Conservation (phyloP, 495 filamentous ascomycete genomes). For the Penicillium herquei region DNA sequence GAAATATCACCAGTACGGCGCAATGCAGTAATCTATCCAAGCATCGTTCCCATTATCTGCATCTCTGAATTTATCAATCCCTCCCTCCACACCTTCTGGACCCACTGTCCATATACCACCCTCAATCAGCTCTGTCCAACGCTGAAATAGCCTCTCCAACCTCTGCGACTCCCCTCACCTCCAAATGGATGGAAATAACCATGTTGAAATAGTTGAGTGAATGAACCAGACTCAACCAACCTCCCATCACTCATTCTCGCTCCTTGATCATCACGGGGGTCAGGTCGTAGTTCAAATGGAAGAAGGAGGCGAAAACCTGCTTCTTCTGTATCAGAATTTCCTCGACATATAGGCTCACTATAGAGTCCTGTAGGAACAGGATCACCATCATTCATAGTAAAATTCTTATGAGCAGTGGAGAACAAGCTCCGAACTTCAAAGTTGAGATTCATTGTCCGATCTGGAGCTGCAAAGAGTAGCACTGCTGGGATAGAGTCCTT, state of each 20-base stretch:
- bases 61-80: conserved; percentile 39
- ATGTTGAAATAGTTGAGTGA: conserved; percentile 38
- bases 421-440: conserved; percentile 7
- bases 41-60: conserved; percentile 24
- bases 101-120: conserved; percentile 41
- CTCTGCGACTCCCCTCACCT: conserved; percentile 31
- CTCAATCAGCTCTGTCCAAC: conserved; percentile 38
- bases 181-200: conserved; percentile 35
- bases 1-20: conserved; percentile 25
- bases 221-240: conserved; percentile 14
- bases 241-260: conserved; percentile 34
- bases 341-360: conserved; percentile 14
- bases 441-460: conserved; percentile 20
- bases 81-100: conserved; percentile 35
- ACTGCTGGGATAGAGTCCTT: conserved; percentile 17
- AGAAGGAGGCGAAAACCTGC: conserved; percentile 21
- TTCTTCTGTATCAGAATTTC: conserved; percentile 10
- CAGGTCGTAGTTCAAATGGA: conserved; percentile 16
- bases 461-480: conserved; percentile 23
- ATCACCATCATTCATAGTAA: conserved; percentile 12
- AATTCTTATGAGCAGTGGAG: background rate
- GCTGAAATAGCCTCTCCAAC: conserved; percentile 29
- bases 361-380: conserved; percentile 20
- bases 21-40: conserved; percentile 34
- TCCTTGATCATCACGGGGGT: conserved; percentile 3